Evolutionary conservation across 2,329 filamentous ascomycete genomes (phyloP).

Genomic region (Neofusicoccum parvum): DNA sequence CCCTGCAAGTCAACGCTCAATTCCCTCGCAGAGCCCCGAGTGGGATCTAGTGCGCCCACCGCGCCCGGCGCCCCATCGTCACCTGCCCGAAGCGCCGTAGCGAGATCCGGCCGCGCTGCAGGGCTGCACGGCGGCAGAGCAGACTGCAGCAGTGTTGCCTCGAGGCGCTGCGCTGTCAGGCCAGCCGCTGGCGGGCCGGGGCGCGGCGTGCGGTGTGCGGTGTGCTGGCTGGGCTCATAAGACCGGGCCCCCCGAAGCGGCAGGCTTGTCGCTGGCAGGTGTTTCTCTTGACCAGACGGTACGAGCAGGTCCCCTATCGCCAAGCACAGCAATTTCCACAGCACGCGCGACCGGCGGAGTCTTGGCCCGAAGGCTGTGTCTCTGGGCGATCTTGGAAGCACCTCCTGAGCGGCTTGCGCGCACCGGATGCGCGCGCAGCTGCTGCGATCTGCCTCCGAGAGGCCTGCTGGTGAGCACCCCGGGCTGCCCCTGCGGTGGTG

Average conservation of each 20-base stretch:
- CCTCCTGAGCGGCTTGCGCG: background rate
- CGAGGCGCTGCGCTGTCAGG: no score
- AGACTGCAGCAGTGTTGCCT: background rate
- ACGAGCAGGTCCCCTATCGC: conserved; percentile 10
- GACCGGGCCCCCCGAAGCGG: background rate
- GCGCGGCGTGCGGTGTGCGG: background rate
- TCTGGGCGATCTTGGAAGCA: conserved; percentile 7
- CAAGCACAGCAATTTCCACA: conserved; percentile 18
- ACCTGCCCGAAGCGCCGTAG: conserved; percentile 4
- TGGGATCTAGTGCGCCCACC: no score
- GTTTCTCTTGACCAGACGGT: background rate
- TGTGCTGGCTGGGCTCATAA: background rate
- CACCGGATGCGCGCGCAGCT: background rate
- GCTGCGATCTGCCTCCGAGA: background rate
- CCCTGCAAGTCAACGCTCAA: background rate
- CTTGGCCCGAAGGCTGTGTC: conserved; percentile 5
- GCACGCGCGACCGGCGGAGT: conserved; percentile 2
- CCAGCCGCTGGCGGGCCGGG: background rate
- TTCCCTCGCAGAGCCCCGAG: background rate
- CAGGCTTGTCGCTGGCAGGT: background rate
- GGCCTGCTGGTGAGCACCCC: conserved; percentile 5
- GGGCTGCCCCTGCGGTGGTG: background rate
- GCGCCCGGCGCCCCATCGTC: background rate
- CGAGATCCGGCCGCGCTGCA: background rate
- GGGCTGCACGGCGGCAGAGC: background rate